Evolutionary conservation across 345 rosid species (phyloP), one percentile per base, ranked within the genome.

Genomic region (Ceriops tagal): DNA sequence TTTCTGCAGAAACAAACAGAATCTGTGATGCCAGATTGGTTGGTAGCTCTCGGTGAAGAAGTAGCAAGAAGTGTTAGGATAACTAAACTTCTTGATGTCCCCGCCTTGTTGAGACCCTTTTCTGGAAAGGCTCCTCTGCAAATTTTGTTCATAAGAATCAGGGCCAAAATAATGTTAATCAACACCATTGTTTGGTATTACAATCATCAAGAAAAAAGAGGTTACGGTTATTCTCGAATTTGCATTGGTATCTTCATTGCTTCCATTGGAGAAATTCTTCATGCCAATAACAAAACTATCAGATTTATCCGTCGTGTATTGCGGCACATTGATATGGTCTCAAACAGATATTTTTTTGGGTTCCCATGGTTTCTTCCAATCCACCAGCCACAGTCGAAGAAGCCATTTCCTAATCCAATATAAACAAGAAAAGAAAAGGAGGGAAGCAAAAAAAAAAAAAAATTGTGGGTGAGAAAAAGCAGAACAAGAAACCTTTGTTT

Each of bases 121-220:
- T 73, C 88, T 83, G 53, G 97, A 88, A 62, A 86, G 82, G 75
- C 73, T 84, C 82, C 85, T 87, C 89, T 91, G 92, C 86, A 88
- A 74, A 84, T 83, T 71, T 65, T 28, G 57, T 22, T 43, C 37
- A 32, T 52, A 21, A 52, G 21, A 52, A 21, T 52, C 24, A n/a
- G 8, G 24, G 9, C 20, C 56, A 52, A 18, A 5, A 52, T 5
- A 52, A 52, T 52, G 56, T 52, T 20, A 52, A 52, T 20, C 9
- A 8, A 8, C 6, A 18, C 24, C 24, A 1, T 52, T 18, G 8
- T 52, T 20, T 8, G 21, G 2, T 20, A 19, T 52, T 19, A 21
- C 9, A 19, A 53, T 5, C n/a, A 21, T 35, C 16, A 49, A 35
- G 47, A 34, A 67, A 28, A 51, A 49, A 51, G 6, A 43, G 35